Percentiles rank a stretch among this genome's conserved stretches.
Evolutionary conservation across 1,139 yeast genomes (phyloP).

Genomic region (Ogataea hybrid): DNA sequence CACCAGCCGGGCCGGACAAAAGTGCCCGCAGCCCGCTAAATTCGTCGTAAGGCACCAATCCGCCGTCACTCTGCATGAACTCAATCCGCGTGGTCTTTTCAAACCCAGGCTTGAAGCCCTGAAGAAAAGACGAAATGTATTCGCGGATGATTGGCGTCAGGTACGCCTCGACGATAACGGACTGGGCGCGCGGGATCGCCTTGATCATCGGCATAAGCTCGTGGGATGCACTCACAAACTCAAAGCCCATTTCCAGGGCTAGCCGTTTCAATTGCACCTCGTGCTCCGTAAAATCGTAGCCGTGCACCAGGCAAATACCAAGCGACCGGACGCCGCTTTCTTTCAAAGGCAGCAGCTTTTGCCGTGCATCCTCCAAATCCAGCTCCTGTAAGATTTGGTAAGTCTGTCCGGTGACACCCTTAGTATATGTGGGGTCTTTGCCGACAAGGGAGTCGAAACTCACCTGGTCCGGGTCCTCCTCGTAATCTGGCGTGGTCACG

Average conservation of each 20-base stretch:
- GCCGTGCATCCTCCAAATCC: conserved; percentile 24
- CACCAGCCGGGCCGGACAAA: conserved; percentile 61
- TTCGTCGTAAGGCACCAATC: conserved; percentile 45
- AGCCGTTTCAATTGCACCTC: conserved; percentile 32
- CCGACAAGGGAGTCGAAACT: conserved; percentile 10
- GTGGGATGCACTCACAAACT: conserved; percentile 33
- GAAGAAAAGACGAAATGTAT: conserved; percentile 32
- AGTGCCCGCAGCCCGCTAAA: conserved; percentile 58
- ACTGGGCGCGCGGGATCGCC: conserved; percentile 35
- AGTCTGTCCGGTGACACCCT: conserved; percentile 27
- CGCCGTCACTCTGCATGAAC: conserved; percentile 28
- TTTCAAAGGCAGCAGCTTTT: conserved; percentile 8
- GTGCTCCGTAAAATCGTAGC: conserved; percentile 34
- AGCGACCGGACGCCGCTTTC: conserved; percentile 31
- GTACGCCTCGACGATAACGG: conserved; percentile 36
- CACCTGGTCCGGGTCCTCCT: conserved; percentile 48
- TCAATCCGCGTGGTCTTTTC: conserved; percentile 47
- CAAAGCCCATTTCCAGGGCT: conserved; percentile 33
- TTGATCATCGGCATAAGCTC: conserved; percentile 35
- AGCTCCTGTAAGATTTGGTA: conserved; percentile 32
- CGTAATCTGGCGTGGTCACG: conserved; percentile 63
- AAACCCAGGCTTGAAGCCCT: conserved; percentile 37
- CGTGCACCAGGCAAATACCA: conserved; percentile 36
- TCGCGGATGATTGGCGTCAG: conserved; percentile 34
- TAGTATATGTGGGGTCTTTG: conserved; percentile 2